Conservation (phyloP, 495 filamentous ascomycete genomes). For the Oidiodendron maius region DNA sequence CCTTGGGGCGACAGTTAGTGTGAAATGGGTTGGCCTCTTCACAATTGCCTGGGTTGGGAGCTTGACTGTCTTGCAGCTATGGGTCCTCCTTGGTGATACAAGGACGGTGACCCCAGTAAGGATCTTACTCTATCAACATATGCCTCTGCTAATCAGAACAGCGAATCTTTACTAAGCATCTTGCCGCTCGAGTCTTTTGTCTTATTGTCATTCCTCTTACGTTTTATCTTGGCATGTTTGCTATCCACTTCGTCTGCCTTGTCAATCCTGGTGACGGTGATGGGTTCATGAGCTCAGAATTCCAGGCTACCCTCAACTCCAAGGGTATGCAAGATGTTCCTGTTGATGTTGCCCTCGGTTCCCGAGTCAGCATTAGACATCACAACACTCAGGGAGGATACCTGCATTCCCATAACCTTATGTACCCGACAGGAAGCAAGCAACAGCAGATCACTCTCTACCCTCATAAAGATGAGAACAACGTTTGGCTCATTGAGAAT, state of each 20-base stretch:
- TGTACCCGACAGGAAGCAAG: conserved; percentile 96
- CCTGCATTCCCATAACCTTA: conserved; percentile 90
- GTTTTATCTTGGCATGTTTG: conserved; percentile 96
- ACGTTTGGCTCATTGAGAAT: conserved; percentile 88
- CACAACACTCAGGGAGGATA: conserved; percentile 97
- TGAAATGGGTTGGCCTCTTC: conserved; percentile 98
- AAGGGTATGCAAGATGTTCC: conserved; percentile 94
- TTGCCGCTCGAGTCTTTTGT: conserved; percentile 86
- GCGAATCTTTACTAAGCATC: conserved; percentile 82
- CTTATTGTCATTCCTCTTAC: conserved; percentile 82
- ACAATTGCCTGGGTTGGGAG: conserved; percentile 97
- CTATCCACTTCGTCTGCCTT: conserved; percentile 88
- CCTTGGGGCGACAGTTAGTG: conserved; percentile 86
- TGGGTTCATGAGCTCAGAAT: conserved; percentile 99
- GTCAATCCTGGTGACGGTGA: conserved; percentile 94
- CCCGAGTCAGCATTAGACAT: conserved; percentile 79
- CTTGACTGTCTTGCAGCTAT: conserved; percentile 86
- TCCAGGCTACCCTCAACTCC: conserved; percentile 93
- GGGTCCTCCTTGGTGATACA: conserved; percentile 86
- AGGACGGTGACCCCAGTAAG: conserved; percentile 65
- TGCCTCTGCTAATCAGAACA: conserved; percentile 13
- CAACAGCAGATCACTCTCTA: conserved; percentile 98
- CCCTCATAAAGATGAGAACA: conserved; percentile 99
- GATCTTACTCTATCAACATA: neutral
- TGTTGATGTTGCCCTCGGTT: conserved; percentile 85